Percentiles rank a stretch among this genome's conserved stretches.
These are phyloP conservation scores for Candida loeiensis DNA, from an alignment of 805 yeast genomes.

Conservation along the genomic window DNA sequence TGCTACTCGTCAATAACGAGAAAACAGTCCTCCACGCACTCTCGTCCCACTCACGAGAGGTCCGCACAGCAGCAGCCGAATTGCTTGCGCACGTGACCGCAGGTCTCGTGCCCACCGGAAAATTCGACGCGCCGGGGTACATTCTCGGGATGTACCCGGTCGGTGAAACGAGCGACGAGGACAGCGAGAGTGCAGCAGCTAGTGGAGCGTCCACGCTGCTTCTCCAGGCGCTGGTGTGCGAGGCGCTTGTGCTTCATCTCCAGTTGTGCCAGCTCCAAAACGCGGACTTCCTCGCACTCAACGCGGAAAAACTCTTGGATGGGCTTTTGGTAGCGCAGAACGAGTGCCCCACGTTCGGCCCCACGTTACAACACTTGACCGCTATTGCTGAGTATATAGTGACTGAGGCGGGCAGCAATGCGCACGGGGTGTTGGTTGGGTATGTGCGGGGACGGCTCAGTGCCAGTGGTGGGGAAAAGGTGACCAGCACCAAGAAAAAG, in stretches of 20 bases:
- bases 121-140: slow-evolving; percentile 34
- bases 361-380: slow-evolving; percentile 35
- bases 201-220: slow-evolving; percentile 19
- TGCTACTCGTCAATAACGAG: slow-evolving; percentile 28
- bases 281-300: slow-evolving; percentile 31
- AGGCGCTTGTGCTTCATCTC: slow-evolving; percentile 32
- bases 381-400: slow-evolving; percentile 28
- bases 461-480: not conserved
- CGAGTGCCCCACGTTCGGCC: slow-evolving; percentile 25
- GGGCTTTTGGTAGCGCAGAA: slow-evolving; percentile 28
- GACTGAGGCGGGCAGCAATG: slow-evolving; percentile 34
- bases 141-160: slow-evolving; percentile 28
- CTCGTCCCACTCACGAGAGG: slow-evolving; percentile 30
- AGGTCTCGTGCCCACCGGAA: slow-evolving; percentile 38
- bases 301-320: slow-evolving; percentile 27
- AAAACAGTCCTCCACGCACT: slow-evolving; percentile 29
- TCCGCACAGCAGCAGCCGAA: slow-evolving; percentile 37
- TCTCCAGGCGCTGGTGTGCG: slow-evolving; percentile 30
- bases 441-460: slow-evolving; percentile 12
- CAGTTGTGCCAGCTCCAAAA: slow-evolving; percentile 41
- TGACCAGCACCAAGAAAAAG: not conserved
- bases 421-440: slow-evolving; percentile 34
- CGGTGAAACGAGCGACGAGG: slow-evolving; percentile 29
- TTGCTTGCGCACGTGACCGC: slow-evolving; percentile 31
- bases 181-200: slow-evolving; percentile 25